A percentile compares a stretch with the other conserved stretches of the same genome.
Evolutionary conservation across 345 rosid species (phyloP).

Genomic region (Salix udensis): DNA sequence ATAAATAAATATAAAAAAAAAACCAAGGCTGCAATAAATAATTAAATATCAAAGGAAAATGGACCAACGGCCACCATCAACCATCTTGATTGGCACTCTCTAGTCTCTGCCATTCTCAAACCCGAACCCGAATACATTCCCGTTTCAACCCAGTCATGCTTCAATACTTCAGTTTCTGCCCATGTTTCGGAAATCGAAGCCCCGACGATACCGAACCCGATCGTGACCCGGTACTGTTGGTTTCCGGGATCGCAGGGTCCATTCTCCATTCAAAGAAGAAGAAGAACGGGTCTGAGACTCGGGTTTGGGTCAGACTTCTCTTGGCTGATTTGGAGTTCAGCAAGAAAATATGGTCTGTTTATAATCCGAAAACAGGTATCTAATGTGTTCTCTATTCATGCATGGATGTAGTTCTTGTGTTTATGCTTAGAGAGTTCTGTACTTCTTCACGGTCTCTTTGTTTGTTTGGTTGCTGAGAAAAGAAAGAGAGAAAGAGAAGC

Average conservation of each 20-base stretch:
- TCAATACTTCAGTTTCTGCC: constrained; percentile 33
- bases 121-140: background rate
- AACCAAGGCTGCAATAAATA: too few relatives aligned
- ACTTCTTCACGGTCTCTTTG: background rate
- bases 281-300: constrained; percentile 52
- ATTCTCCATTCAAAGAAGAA: constrained; percentile 40
- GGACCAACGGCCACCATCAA: background rate
- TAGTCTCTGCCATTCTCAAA: background rate
- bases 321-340: constrained; percentile 74
- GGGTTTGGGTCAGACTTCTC: constrained; percentile 84
- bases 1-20: too few relatives aligned
- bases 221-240: constrained; percentile 62
- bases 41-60: too few relatives aligned
- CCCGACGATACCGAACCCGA: constrained; percentile 26
- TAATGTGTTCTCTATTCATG: too few relatives aligned
- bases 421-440: background rate
- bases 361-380: constrained; percentile 70
- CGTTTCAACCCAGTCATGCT: constrained; percentile 5
- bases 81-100: background rate
- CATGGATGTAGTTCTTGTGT: background rate
- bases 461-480: constrained; percentile 6
- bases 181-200: constrained; percentile 43
- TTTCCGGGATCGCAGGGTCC: constrained; percentile 83
- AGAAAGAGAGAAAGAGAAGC: background rate
- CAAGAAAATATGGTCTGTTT: constrained; percentile 73